These are phyloP conservation scores for Colletotrichum euphorbiae DNA, from an alignment of 2,329 filamentous ascomycete species.

Conservation along the genomic window DNA sequence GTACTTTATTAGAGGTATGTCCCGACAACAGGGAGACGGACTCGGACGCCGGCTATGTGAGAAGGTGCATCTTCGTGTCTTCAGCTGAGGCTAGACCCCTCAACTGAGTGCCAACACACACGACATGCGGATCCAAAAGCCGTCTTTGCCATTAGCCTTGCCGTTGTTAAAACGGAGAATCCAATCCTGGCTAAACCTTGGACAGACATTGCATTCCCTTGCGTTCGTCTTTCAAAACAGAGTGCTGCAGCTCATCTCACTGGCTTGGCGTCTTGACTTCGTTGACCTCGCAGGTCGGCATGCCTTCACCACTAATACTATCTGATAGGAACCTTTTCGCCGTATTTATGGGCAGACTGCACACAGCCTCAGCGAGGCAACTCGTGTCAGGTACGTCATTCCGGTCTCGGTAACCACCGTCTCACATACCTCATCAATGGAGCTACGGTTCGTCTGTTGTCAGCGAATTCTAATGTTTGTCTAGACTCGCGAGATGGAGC, in stretches of 20 bases:
- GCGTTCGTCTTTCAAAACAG: neutral
- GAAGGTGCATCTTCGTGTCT: slow-evolving; percentile 9
- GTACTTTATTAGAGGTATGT: slow-evolving; percentile 69
- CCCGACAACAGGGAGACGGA: slow-evolving; percentile 16
- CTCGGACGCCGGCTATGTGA: slow-evolving; percentile 13
- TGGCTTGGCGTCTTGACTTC: slow-evolving; percentile 1
- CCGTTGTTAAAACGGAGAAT: neutral
- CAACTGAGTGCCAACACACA: slow-evolving; percentile 2
- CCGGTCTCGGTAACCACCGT: neutral
- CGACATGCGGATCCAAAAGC: neutral
- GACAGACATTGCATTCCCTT: slow-evolving; percentile 4
- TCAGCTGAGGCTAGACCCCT: neutral
- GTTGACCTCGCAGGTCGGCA: neutral
- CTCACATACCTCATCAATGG: neutral
- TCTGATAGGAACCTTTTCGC: slow-evolving; percentile 41
- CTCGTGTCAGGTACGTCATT: slow-evolving; percentile 40
- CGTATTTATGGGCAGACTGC: slow-evolving; percentile 43
- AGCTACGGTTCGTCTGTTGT: neutral
- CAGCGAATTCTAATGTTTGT: slow-evolving; percentile 38
- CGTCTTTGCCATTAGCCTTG: neutral
- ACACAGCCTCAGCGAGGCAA: slow-evolving; percentile 42
- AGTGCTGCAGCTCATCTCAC: neutral
- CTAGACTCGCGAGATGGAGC: slow-evolving; percentile 67
- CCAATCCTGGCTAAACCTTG: neutral
- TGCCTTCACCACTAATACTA: neutral